Percentiles rank a stretch among this genome's conserved stretches.
Conservation (phyloP, 371 early-diverging fungal genomes). For the Nosema muscidifuracis region DNA sequence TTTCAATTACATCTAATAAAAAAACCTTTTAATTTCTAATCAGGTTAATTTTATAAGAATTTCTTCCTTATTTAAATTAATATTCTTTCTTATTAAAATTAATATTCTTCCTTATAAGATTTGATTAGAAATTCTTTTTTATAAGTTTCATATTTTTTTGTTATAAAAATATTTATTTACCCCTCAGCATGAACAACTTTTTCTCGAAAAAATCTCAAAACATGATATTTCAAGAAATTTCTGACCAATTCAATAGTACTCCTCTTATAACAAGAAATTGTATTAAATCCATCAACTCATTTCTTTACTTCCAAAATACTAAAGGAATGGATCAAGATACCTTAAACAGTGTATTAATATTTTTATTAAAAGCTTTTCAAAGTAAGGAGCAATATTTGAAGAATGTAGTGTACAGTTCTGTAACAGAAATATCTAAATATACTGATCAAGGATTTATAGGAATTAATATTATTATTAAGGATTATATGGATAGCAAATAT, state of each 20-base stretch:
- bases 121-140: no score
- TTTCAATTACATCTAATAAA: no score
- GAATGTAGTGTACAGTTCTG: slow-evolving; percentile 38
- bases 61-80: no score
- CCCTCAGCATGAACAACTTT: neutral
- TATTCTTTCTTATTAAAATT: no score
- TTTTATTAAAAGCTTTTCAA: slow-evolving; percentile 54
- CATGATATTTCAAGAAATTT: neutral
- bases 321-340: slow-evolving; percentile 30
- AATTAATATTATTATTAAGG: slow-evolving; percentile 55
- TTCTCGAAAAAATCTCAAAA: neutral
- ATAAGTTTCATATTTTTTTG: no score
- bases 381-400: slow-evolving; percentile 57
- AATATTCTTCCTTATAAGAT: no score
- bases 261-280: slow-evolving; percentile 53
- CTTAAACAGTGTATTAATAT: slow-evolving; percentile 47
- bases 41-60: no score
- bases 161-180: neutral
- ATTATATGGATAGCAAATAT: slow-evolving; percentile 33
- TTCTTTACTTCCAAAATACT: slow-evolving; percentile 44
- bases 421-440: slow-evolving; percentile 31
- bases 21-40: no score
- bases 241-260: neutral
- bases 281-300: slow-evolving; percentile 44
- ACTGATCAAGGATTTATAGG: slow-evolving; percentile 54